These are phyloP conservation scores for Diutina siamensis DNA, from an alignment of 1,139 yeast genomes.

Conservation along the genomic window DNA sequence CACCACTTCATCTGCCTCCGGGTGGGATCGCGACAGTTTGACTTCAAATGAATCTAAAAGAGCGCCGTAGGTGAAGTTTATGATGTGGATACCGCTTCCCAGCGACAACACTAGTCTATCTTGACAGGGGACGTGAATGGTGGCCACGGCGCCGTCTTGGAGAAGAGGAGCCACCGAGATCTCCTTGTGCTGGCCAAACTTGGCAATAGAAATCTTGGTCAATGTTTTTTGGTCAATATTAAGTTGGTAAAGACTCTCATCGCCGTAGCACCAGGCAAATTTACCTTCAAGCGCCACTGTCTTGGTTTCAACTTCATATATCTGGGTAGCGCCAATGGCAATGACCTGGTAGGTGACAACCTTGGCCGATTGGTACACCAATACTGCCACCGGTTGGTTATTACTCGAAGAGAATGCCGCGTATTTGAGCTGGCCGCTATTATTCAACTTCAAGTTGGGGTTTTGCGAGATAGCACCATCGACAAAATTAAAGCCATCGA, in stretches of 20 bases:
- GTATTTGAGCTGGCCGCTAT: background rate
- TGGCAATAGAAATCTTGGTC: background rate
- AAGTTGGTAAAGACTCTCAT: background rate
- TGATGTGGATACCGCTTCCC: constrained; percentile 25
- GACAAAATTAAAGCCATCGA: background rate
- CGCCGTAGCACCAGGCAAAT: background rate
- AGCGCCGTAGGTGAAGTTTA: constrained; percentile 35
- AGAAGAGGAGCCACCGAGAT: constrained; percentile 2
- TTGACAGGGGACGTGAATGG: constrained; percentile 19
- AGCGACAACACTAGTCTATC: constrained; percentile 35
- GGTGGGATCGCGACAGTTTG: background rate
- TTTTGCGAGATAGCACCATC: background rate
- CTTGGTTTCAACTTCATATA: constrained; percentile 2
- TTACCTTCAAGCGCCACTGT: background rate
- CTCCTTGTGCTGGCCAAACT: background rate
- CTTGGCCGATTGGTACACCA: background rate
- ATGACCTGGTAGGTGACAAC: constrained; percentile 1
- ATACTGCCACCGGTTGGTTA: background rate
- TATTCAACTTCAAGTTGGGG: background rate
- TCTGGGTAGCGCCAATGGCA: background rate
- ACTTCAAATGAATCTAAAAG: constrained; percentile 25
- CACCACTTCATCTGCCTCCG: background rate
- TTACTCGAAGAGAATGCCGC: background rate
- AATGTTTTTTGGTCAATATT: background rate
- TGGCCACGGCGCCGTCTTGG: background rate